Conservation (phyloP, 225 moss, liverwort and hornwort genomes). For the Sphagnum tenellum region DNA sequence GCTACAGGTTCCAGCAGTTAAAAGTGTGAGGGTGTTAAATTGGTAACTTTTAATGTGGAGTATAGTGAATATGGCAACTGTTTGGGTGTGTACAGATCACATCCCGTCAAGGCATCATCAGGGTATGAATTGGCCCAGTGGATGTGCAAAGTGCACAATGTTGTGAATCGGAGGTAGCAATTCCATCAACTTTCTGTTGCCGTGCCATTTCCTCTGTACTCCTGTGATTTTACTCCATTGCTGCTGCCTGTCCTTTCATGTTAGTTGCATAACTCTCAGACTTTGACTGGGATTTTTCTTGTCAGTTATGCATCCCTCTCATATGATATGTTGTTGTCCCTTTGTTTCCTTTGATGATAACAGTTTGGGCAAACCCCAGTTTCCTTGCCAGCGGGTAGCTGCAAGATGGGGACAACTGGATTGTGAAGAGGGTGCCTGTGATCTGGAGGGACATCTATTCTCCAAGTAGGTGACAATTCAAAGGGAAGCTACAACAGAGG, state of each 20-base stretch:
- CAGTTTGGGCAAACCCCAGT: conserved; percentile 83
- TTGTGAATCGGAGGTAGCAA: conserved; percentile 86
- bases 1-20: too few relatives aligned
- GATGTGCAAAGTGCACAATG: conserved; percentile 93
- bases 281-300: neutral
- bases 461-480: conserved; percentile 13
- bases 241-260: too few relatives aligned
- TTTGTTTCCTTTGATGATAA: neutral
- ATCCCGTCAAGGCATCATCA: conserved; percentile 59
- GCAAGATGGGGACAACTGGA: conserved; percentile 85
- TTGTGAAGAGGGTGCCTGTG: conserved; percentile 87
- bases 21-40: neutral
- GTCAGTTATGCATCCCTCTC: neutral
- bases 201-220: too few relatives aligned
- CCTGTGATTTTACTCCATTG: too few relatives aligned
- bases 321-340: conserved; percentile 2
- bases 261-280: neutral
- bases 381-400: conserved; percentile 81
- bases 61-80: too few relatives aligned
- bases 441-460: conserved; percentile 62
- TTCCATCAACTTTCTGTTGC: neutral
- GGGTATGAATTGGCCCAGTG: conserved; percentile 55
- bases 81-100: conserved; percentile 29
- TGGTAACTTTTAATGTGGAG: too few relatives aligned
- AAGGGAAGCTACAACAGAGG: too few relatives aligned